phyloP scores from a whole-genome alignment of 345 rosid species.

The Arabidopsis suecica region DNA sequence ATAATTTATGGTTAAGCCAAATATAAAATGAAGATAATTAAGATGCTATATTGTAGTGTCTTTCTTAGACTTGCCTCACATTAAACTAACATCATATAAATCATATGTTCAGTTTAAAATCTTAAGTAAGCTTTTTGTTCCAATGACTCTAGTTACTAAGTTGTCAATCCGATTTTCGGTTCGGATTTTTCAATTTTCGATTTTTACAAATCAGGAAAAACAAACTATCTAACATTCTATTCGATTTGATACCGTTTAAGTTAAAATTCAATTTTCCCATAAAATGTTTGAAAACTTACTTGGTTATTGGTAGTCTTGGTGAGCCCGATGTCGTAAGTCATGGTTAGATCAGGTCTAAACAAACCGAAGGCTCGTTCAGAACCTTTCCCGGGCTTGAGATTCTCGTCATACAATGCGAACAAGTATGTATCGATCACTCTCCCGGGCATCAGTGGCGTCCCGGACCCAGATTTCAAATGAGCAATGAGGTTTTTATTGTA shows the following conservation, averaged over 20 bases:
- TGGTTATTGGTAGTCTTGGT: slow-evolving; percentile 48
- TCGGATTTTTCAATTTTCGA: background rate
- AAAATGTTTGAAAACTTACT: slow-evolving; percentile 22
- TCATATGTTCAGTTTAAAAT: background rate
- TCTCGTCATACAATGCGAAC: slow-evolving; percentile 85
- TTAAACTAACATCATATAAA: background rate
- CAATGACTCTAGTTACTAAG: slow-evolving; percentile 4
- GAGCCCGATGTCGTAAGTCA: slow-evolving; percentile 83
- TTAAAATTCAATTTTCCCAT: background rate
- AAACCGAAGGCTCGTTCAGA: slow-evolving; percentile 81
- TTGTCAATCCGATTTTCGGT: background rate
- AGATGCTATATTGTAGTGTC: background rate
- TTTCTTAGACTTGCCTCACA: background rate
- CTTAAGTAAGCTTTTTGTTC: background rate
- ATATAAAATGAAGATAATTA: slow-evolving; percentile 5
- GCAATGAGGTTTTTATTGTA: slow-evolving; percentile 82
- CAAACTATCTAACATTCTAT: background rate
- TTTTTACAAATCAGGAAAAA: background rate
- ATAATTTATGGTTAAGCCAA: slow-evolving; percentile 1
- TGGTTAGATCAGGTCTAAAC: slow-evolving; percentile 72
- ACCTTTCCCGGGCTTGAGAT: slow-evolving; percentile 79
- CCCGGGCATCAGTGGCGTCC: slow-evolving; percentile 95
- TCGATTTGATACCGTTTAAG: background rate
- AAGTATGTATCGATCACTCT: slow-evolving; percentile 83
- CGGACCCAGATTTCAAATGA: slow-evolving; percentile 75